Conservation (phyloP, 495 filamentous ascomycete species). For the Tuber aestivum region DNA sequence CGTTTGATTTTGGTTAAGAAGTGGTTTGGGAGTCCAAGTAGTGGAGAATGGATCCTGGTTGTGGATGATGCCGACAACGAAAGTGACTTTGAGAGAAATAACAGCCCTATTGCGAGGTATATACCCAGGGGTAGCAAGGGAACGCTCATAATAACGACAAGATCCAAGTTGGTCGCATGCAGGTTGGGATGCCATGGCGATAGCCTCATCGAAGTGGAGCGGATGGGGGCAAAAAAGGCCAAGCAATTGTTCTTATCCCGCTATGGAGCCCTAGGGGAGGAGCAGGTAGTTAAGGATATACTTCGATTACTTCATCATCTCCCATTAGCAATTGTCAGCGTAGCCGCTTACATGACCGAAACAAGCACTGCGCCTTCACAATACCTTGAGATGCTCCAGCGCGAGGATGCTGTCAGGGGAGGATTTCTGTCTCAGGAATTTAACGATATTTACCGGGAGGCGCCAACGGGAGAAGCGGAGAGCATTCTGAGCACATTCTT, state of each 20-base stretch:
- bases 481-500: constrained; percentile 47
- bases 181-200: neutral
- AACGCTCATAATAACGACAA: constrained; percentile 18
- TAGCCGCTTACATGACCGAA: constrained; percentile 12
- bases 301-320: constrained; percentile 13
- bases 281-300: neutral
- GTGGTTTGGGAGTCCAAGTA: constrained; percentile 23
- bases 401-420: neutral
- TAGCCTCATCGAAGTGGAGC: neutral
- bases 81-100: constrained; percentile 9
- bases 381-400: neutral
- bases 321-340: constrained; percentile 18
- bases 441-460: constrained; percentile 38
- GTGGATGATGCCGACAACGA: constrained; percentile 45
- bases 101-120: constrained; percentile 3
- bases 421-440: constrained; percentile 13
- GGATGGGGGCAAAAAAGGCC: neutral
- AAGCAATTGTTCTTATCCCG: neutral
- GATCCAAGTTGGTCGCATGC: constrained; percentile 11
- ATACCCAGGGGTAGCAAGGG: constrained; percentile 16
- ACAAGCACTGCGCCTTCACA: neutral
- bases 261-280: neutral
- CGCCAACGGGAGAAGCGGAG: constrained; percentile 36
- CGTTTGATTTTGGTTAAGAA: neutral
- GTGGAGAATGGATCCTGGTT: constrained; percentile 40